Percentiles rank a stretch among this genome's conserved stretches.
Evolutionary conservation across 345 rosid genomes (phyloP).

Genomic region (Lumnitzera racemosa): DNA sequence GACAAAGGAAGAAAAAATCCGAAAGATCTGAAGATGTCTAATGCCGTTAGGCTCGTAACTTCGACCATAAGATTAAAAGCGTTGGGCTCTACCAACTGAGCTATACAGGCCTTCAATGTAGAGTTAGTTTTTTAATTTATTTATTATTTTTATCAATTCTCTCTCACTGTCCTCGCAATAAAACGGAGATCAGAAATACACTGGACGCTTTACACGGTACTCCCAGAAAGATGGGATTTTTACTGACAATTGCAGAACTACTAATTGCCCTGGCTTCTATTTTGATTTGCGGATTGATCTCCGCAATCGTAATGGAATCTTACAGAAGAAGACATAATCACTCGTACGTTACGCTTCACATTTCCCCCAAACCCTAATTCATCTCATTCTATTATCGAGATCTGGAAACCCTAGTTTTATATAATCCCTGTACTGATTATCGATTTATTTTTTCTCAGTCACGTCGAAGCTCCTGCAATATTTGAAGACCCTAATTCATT

Average conservation of each 20-base stretch:
- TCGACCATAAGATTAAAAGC: conserved; percentile 44
- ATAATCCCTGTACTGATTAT: not conserved
- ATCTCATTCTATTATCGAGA: not conserved
- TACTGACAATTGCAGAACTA: conserved; percentile 32
- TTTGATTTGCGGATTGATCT: conserved; percentile 23
- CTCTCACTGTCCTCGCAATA: too few species aligned
- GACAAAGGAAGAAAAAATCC: too few species aligned
- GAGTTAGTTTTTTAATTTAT: too few species aligned
- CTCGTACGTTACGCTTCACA: conserved; percentile 23
- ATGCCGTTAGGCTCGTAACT: conserved; percentile 37
- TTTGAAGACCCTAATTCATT: conserved; percentile 80
- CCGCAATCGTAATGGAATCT: conserved; percentile 46
- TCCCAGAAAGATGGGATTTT: conserved; percentile 32
- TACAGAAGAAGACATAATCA: conserved; percentile 57
- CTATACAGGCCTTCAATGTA: conserved; percentile 25
- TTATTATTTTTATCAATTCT: not conserved
- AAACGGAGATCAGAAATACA: too few species aligned
- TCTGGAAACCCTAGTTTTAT: not conserved
- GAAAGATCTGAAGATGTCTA: not conserved
- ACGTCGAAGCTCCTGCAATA: conserved; percentile 44
- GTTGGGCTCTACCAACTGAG: conserved; percentile 42
- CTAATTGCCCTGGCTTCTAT: conserved; percentile 21
- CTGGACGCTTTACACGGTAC: too few species aligned
- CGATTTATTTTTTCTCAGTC: conserved; percentile 27
- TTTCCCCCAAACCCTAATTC: not conserved